Conservation (phyloP, 2,329 filamentous ascomycete genomes). For the Coleophoma eucalyptorum region DNA sequence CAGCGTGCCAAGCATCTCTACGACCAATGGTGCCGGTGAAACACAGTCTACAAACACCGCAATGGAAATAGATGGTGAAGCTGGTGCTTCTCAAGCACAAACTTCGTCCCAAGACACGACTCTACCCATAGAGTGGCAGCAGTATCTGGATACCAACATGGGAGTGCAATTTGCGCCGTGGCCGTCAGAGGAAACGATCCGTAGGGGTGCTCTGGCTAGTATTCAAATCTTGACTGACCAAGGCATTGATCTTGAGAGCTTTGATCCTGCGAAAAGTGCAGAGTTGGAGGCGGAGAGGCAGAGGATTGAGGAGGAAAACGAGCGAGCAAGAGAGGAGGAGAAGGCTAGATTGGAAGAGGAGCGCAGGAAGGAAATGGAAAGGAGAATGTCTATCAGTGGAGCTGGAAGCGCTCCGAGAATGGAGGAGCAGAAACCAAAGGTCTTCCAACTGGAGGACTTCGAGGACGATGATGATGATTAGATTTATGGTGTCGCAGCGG, state of each 20-base stretch:
- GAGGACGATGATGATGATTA: conserved; percentile 32
- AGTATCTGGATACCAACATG: conserved; percentile 48
- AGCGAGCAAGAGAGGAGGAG: conserved; percentile 17
- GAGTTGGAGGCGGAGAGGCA: conserved; percentile 28
- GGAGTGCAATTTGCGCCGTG: conserved; percentile 69
- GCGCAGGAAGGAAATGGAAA: conserved; percentile 16
- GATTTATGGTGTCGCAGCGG: not conserved
- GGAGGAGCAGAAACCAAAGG: conserved; percentile 32
- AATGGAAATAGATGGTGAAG: conserved; percentile 14
- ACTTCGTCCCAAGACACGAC: conserved; percentile 16
- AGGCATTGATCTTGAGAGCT: conserved; percentile 57
- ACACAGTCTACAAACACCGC: conserved; percentile 7
- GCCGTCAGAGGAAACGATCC: conserved; percentile 69
- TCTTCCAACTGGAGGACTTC: conserved; percentile 35
- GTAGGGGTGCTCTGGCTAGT: conserved; percentile 61
- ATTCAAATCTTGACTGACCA: conserved; percentile 59
- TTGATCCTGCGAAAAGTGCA: conserved; percentile 46
- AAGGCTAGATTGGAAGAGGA: conserved; percentile 28
- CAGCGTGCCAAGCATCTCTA: conserved; percentile 15
- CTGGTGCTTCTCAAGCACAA: conserved; percentile 18
- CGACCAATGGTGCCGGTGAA: conserved; percentile 17
- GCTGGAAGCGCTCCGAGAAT: conserved; percentile 10
- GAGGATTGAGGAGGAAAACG: conserved; percentile 26
- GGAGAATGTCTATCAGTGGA: conserved; percentile 18
- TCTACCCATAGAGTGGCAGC: conserved; percentile 30